These are phyloP conservation scores for Exophiala dermatitidis DNA, from an alignment of 2,329 filamentous ascomycete species.

Conservation along the genomic window DNA sequence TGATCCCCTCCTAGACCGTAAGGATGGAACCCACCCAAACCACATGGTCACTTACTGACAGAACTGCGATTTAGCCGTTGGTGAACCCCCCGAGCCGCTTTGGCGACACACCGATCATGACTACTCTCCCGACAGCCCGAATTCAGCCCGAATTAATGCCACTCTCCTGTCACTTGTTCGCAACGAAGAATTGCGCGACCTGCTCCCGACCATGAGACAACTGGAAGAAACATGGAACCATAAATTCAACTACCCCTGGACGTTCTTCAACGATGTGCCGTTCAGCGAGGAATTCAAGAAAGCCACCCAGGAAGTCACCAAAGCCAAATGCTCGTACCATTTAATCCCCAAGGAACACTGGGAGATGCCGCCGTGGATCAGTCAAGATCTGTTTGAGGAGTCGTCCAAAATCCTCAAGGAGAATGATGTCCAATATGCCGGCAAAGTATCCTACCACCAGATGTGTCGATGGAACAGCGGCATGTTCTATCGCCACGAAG, in stretches of 20 bases:
- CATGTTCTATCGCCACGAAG: conserved; percentile 94
- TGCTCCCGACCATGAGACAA: conserved; percentile 83
- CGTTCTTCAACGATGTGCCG: conserved; percentile 94
- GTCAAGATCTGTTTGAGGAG: conserved; percentile 74
- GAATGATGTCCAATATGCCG: conserved; percentile 82
- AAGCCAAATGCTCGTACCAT: conserved; percentile 64
- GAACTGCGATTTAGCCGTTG: conserved; percentile 54
- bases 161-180: conserved; percentile 87
- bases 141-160: conserved; percentile 82
- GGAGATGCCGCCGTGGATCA: conserved; percentile 88
- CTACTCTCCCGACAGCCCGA: conserved; percentile 67
- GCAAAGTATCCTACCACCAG: conserved; percentile 86
- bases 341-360: conserved; percentile 87
- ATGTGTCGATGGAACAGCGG: conserved; percentile 99
- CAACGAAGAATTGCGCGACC: conserved; percentile 77
- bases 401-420: conserved; percentile 76
- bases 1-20: conserved; percentile 84
- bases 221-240: conserved; percentile 92
- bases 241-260: conserved; percentile 99
- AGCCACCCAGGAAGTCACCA: conserved; percentile 71
- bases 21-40: conserved; percentile 32
- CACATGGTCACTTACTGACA: not conserved
- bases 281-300: conserved; percentile 91
- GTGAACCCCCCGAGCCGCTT: conserved; percentile 72
- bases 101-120: conserved; percentile 64